Evolutionary conservation across 2,329 filamentous ascomycete genomes (phyloP).

Genomic region (Graphilbum fragrans): DNA sequence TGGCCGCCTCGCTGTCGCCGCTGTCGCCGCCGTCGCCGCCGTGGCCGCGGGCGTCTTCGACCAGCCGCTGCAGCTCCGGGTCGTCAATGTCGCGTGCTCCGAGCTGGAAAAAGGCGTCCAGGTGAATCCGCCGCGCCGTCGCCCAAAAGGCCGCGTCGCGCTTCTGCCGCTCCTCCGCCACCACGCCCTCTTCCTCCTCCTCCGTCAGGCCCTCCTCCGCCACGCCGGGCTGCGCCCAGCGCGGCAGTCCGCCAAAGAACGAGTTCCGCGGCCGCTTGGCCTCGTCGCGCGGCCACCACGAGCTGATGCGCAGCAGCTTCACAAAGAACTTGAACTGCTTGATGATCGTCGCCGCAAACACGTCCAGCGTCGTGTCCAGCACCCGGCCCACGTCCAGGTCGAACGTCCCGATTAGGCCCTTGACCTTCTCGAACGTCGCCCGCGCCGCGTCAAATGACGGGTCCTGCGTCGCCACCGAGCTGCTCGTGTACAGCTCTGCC

Average conservation of each 20-base stretch:
- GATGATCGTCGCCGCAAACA: slow-evolving; percentile 86
- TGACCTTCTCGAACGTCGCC: slow-evolving; percentile 82
- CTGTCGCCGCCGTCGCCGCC: slow-evolving; percentile 23
- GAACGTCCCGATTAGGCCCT: slow-evolving; percentile 91
- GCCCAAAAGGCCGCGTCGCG: slow-evolving; percentile 76
- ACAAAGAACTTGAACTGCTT: slow-evolving; percentile 92
- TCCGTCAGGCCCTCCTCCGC: slow-evolving; percentile 50
- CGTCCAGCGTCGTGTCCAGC: slow-evolving; percentile 86
- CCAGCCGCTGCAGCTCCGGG: slow-evolving; percentile 35
- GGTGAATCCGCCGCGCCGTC: slow-evolving; percentile 60
- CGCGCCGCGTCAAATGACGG: slow-evolving; percentile 62
- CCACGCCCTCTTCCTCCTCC: slow-evolving; percentile 54
- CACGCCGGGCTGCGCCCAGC: slow-evolving; percentile 71
- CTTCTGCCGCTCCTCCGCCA: slow-evolving; percentile 42
- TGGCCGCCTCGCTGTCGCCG: slow-evolving; percentile 32
- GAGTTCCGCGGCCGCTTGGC: slow-evolving; percentile 24
- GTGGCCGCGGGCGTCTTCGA: slow-evolving; percentile 13
- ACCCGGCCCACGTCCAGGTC: slow-evolving; percentile 93
- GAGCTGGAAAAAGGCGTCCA: slow-evolving; percentile 82
- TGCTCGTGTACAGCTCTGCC: slow-evolving; percentile 84
- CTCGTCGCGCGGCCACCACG: slow-evolving; percentile 82
- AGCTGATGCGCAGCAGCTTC: slow-evolving; percentile 80
- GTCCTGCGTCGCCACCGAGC: slow-evolving; percentile 51
- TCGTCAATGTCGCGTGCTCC: slow-evolving; percentile 58
- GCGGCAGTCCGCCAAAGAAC: slow-evolving; percentile 58